Conservation (phyloP, 2,329 filamentous ascomycete genomes). For the Diplodia corticola region DNA sequence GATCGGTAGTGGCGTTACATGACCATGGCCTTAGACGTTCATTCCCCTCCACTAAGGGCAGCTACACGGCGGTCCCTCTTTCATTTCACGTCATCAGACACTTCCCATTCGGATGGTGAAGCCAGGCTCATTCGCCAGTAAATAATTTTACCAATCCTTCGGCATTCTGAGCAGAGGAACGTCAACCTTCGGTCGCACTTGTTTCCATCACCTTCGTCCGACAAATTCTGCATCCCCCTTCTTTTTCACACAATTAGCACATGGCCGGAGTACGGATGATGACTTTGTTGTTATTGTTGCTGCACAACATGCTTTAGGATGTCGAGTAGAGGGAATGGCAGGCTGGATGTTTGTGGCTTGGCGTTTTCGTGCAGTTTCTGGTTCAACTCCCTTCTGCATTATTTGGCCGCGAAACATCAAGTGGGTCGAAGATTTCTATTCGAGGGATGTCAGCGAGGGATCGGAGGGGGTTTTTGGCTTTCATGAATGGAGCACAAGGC, state of each 20-base stretch:
- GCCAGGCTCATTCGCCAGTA: constrained; percentile 1
- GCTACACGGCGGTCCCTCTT: constrained; percentile 7
- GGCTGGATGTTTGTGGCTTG: not conserved
- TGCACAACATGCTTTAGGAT: not conserved
- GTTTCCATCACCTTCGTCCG: not conserved
- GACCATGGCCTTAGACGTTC: constrained; percentile 5
- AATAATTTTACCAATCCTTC: constrained; percentile 9
- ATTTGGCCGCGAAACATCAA: not conserved
- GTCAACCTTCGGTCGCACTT: not conserved
- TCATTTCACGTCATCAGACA: not conserved
- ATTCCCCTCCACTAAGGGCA: not conserved
- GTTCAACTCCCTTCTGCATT: not conserved
- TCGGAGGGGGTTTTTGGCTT: not conserved
- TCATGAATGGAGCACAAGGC: not conserved
- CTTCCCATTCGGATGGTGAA: not conserved
- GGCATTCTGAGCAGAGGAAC: not conserved
- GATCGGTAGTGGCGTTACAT: constrained; percentile 6
- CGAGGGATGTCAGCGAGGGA: not conserved
- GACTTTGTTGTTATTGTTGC: constrained; percentile 5
- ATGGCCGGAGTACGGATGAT: constrained; percentile 14
- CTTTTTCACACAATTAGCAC: constrained; percentile 1
- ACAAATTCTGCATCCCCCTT: not conserved
- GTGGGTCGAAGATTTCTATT: not conserved
- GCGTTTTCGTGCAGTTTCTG: constrained; percentile 9
- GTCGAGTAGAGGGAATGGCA: constrained; percentile 6